phyloP scores from a whole-genome alignment of 768 basidiomycete genomes.

The Mycena leptocephala region DNA sequence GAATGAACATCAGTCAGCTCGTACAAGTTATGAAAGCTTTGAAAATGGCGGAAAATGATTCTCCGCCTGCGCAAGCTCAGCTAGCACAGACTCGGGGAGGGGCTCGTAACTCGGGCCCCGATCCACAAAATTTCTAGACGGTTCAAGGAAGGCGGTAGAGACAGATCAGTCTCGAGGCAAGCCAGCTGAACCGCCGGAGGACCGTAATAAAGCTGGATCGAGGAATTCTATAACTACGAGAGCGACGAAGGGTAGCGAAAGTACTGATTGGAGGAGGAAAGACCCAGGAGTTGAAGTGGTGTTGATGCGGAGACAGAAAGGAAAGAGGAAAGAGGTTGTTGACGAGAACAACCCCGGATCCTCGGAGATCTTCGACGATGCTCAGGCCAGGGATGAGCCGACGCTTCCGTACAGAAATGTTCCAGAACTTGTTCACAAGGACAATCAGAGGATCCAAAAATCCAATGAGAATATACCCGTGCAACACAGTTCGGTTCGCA shows the following conservation, averaged over 20 bases:
- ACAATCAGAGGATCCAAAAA: neutral
- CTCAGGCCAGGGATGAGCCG: neutral
- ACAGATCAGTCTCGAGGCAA: neutral
- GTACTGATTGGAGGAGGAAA: neutral
- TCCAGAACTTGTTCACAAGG: neutral
- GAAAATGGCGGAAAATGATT: neutral
- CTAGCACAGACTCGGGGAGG: neutral
- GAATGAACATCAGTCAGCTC: neutral
- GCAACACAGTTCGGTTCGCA: neutral
- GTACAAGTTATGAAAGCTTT: neutral
- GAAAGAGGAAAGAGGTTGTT: too few species aligned
- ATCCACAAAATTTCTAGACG: neutral
- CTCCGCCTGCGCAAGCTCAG: neutral
- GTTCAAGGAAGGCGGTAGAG: conserved; percentile 3
- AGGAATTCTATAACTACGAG: neutral
- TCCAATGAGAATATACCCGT: neutral
- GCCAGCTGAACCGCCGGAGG: neutral
- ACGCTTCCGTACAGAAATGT: neutral
- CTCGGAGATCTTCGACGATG: too few species aligned
- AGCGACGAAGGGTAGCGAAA: neutral
- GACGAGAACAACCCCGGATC: too few species aligned
- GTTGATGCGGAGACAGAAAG: neutral
- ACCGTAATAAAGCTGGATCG: neutral
- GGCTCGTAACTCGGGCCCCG: neutral
- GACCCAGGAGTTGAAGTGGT: neutral